Conservation (phyloP, 495 filamentous ascomycete genomes). For the Pseudoneurospora amorphoporcata region DNA sequence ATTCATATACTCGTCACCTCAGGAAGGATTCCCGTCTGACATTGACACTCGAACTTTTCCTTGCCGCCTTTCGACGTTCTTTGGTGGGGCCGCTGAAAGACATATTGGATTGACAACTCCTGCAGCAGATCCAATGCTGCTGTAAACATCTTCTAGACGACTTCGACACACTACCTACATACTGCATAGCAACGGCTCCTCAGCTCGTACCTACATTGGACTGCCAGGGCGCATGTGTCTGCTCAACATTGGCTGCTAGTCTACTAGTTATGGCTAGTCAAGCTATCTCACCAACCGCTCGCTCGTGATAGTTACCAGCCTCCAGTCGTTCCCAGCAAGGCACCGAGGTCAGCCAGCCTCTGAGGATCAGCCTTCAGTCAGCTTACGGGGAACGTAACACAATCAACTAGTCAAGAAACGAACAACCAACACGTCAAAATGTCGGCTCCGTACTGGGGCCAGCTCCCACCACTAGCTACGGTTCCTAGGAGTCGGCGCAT, state of each 20-base stretch:
- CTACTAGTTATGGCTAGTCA: not conserved
- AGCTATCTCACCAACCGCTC: not conserved
- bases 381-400: not conserved
- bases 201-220: conserved; percentile 4
- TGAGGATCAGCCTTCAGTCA: not conserved
- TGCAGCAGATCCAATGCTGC: not conserved
- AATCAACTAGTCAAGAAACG: conserved; percentile 8
- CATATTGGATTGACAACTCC: not conserved
- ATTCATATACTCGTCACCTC: not conserved
- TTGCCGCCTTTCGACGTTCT: not conserved
- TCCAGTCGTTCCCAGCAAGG: not conserved
- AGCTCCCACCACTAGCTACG: conserved; percentile 23
- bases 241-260: conserved; percentile 29
- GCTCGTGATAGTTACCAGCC: not conserved
- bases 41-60: not conserved
- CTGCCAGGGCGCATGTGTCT: conserved; percentile 35
- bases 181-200: not conserved
- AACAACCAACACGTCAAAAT: conserved; percentile 20
- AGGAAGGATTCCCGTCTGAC: not conserved
- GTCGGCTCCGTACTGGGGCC: conserved; percentile 35
- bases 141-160: not conserved
- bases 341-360: not conserved
- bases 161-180: not conserved
- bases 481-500: conserved; percentile 27
- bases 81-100: not conserved